These are phyloP conservation scores for Cyberlindnera euphorbiiphila DNA, from an alignment of 805 yeast species.

Conservation along the genomic window DNA sequence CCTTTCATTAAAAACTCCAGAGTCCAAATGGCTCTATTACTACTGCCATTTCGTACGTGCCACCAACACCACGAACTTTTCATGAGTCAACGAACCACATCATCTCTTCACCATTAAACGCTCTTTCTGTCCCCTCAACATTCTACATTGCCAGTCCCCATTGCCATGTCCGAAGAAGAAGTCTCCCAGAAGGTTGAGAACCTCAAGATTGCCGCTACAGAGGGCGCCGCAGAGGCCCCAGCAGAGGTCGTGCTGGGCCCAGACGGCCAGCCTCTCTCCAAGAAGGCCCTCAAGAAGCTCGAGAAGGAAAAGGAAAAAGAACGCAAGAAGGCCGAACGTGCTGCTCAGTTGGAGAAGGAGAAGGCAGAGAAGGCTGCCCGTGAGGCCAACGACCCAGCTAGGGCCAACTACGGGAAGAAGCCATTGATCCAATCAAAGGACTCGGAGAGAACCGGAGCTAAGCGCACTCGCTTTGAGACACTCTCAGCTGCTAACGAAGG, in stretches of 20 bases:
- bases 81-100: constrained; percentile 5
- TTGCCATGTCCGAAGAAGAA: constrained; percentile 19
- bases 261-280: constrained; percentile 81
- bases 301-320: constrained; percentile 92
- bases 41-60: constrained; percentile 7
- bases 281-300: constrained; percentile 92
- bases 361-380: constrained; percentile 61
- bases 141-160: no score
- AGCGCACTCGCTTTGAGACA: constrained; percentile 55
- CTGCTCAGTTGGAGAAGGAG: constrained; percentile 82
- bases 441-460: constrained; percentile 56
- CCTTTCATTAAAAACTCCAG: not conserved
- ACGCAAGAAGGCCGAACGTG: constrained; percentile 88
- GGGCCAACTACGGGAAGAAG: constrained; percentile 81
- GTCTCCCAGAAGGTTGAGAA: constrained; percentile 13
- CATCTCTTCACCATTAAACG: not conserved
- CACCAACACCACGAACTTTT: not conserved
- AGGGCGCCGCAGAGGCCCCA: constrained; percentile 48
- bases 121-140: not conserved
- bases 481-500: constrained; percentile 66
- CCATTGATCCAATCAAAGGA: constrained; percentile 74
- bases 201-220: constrained; percentile 28
- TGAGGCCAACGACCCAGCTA: constrained; percentile 82
- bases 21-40: no score
- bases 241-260: constrained; percentile 43